phyloP scores from a whole-genome alignment of 2,329 filamentous ascomycete species.

The Fonsecaea pedrosoi region DNA sequence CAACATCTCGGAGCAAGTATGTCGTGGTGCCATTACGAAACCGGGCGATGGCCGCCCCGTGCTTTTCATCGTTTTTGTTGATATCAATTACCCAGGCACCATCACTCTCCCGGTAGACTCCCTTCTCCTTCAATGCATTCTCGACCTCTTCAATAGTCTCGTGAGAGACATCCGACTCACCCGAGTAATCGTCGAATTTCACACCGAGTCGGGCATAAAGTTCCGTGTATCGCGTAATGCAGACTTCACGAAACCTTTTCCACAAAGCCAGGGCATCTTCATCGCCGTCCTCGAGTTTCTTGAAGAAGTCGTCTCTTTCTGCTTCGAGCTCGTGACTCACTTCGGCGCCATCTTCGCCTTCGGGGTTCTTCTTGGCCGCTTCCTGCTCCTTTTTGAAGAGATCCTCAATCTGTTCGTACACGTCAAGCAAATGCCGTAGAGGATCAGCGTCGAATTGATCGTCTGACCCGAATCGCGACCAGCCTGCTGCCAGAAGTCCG shows the following conservation, averaged over 20 bases:
- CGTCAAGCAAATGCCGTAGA: conserved; percentile 80
- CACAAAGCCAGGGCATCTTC: conserved; percentile 66
- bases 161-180: conserved; percentile 75
- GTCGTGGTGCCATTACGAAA: conserved; percentile 77
- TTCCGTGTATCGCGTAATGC: conserved; percentile 69
- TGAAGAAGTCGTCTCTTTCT: conserved; percentile 64
- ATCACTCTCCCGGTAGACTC: conserved; percentile 72
- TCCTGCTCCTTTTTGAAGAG: conserved; percentile 63
- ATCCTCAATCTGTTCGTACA: conserved; percentile 77
- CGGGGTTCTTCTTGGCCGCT: conserved; percentile 60
- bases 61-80: conserved; percentile 70
- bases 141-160: conserved; percentile 70
- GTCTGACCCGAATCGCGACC: conserved; percentile 76
- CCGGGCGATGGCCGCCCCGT: conserved; percentile 73
- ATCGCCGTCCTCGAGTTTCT: conserved; percentile 73
- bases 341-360: conserved; percentile 44
- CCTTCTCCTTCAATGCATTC: conserved; percentile 67
- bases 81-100: conserved; percentile 77
- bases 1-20: conserved; percentile 80
- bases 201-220: conserved; percentile 76
- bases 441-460: conserved; percentile 73
- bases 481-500: conserved; percentile 73
- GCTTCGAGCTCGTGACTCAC: conserved; percentile 56
- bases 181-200: conserved; percentile 70
- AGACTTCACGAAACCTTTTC: conserved; percentile 70